Evolutionary conservation across 1,284 basidiomycete species (phyloP).

Genomic region (Ceratobasidium papillatum): DNA sequence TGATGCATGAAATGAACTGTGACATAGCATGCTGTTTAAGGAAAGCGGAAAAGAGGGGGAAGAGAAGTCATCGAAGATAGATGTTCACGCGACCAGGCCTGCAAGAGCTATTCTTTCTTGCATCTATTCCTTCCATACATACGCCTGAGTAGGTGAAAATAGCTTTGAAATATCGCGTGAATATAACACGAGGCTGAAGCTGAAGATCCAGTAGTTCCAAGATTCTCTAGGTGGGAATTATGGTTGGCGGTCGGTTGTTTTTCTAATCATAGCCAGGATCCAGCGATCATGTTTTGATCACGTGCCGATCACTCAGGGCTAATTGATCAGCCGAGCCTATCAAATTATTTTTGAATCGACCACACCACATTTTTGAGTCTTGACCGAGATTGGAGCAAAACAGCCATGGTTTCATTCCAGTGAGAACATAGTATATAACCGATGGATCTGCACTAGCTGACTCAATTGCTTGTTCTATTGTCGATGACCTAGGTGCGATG

Average conservation of each 20-base stretch:
- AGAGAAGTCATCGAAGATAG: constrained; percentile 2
- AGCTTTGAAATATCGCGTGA: neutral
- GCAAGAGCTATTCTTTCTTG: neutral
- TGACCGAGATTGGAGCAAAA: neutral
- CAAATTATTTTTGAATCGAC: constrained; percentile 23
- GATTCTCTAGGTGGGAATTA: constrained; percentile 1
- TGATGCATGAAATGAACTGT: neutral
- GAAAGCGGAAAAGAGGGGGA: neutral
- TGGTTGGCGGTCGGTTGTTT: neutral
- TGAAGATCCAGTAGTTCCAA: constrained; percentile 46
- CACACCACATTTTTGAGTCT: constrained; percentile 1
- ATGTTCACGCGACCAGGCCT: constrained; percentile 15
- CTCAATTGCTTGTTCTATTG: neutral
- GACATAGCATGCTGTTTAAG: neutral
- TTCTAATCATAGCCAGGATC: too few relatives aligned
- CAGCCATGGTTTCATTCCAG: constrained; percentile 66
- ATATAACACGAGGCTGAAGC: neutral
- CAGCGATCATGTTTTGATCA: too few relatives aligned
- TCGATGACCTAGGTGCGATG: constrained; percentile 58
- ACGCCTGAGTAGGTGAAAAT: neutral
- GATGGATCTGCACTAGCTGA: neutral
- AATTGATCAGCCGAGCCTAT: constrained; percentile 25
- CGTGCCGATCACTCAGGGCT: constrained; percentile 37
- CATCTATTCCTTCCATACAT: neutral
- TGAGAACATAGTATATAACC: constrained; percentile 49